phyloP scores from a whole-genome alignment of 768 basidiomycete species.

The Amanita pallidorosea region DNA sequence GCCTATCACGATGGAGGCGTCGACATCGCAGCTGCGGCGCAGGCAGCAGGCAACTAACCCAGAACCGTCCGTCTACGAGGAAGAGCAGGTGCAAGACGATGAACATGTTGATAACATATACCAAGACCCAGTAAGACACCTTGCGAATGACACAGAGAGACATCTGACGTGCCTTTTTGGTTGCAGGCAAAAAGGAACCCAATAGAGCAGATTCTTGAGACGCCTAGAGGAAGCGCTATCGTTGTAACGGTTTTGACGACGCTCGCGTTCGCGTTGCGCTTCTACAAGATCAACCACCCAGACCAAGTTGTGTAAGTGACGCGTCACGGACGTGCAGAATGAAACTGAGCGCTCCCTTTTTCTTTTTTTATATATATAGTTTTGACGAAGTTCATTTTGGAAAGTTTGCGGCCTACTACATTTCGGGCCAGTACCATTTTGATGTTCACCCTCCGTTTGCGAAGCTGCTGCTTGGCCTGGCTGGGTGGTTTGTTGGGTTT shows the following conservation, averaged over 20 bases:
- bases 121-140: constrained; percentile 4
- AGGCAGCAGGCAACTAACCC: not conserved
- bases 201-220: constrained; percentile 53
- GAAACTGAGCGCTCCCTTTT: not conserved
- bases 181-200: constrained; percentile 44
- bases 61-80: not conserved
- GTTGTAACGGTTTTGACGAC: constrained; percentile 59
- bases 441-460: constrained; percentile 98
- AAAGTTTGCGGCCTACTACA: constrained; percentile 94
- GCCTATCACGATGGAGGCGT: not conserved
- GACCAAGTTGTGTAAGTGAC: constrained; percentile 84
- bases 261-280: constrained; percentile 73
- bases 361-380: constrained; percentile 25
- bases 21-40: not conserved
- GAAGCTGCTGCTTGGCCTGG: constrained; percentile 87
- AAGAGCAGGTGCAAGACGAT: constrained; percentile 1
- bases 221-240: constrained; percentile 46
- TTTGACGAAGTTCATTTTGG: constrained; percentile 99
- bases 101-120: constrained; percentile 5
- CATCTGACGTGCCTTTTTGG: constrained; percentile 3
- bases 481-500: constrained; percentile 95
- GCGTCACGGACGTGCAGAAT: constrained; percentile 1
- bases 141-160: constrained; percentile 1
- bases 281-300: constrained; percentile 91
- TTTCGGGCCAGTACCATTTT: constrained; percentile 92